Base-by-base conservation (phyloP, 2,329 filamentous ascomycete genomes). In the Fusarium duplospermum region DNA sequence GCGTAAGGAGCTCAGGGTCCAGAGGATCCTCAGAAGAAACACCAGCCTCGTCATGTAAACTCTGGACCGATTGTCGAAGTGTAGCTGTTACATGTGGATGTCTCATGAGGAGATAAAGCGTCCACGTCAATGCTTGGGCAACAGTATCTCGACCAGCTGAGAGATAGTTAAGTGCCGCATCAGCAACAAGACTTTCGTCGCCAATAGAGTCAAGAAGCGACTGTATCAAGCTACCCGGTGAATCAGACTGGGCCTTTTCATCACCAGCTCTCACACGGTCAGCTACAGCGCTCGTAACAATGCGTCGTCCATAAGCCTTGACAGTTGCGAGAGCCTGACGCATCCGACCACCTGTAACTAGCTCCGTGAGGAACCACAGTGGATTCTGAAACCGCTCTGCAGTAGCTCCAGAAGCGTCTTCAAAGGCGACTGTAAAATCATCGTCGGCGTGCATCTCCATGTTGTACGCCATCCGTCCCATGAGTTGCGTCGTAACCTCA, bases 381-480 rank as follows among this genome's bases (percentile, higher is more conserved):
- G 91, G 91, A 70, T 92, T 92, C 78, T 92, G 90, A 67, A 93
- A 92, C 6, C 91, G 86, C 60, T 89, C 85, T 3, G 89, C 89
- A 0, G 89, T 91, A 10, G 82, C 86, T 1, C 88, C 89, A 0
- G 90, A 92, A 4, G 90, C 90, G 71, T 88, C 86, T 71, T 92
- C 90, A 76, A 93, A 92, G 0, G 89, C 87, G 60, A 84, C 71
- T 5, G 88, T 89, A 78, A 93, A 92, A 3, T 87, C 86, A 69
- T 92, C 88, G 35, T 87, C 85, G 57, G 89, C 86, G 76, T 89
- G 89, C 84, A 92, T 91, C 73, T 92, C 89, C 89, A 92, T 92
- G 77, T 90, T 88, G 74, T 92, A 93, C 16, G 91, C 91, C 88
- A 92, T 91, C 70, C 87, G 86, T n/a, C 90, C 91, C 88, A 93